phyloP scores from a whole-genome alignment of 2,329 filamentous ascomycete species.

The Aspergillus novoparasiticus region DNA sequence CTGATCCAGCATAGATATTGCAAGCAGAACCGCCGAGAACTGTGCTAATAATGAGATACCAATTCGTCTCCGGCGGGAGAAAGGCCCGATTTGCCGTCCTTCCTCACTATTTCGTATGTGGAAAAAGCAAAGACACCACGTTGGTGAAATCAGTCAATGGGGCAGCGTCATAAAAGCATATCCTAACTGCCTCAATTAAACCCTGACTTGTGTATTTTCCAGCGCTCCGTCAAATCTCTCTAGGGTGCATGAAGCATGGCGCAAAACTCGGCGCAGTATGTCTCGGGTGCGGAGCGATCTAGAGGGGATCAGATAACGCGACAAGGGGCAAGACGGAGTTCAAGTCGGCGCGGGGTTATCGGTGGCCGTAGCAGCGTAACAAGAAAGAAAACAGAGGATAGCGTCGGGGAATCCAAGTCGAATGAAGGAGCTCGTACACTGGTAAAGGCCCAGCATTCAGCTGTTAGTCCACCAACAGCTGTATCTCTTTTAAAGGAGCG shows the following conservation, averaged over 20 bases:
- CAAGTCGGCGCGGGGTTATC: slow-evolving; percentile 1
- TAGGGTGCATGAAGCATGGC: slow-evolving; percentile 30
- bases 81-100: background rate
- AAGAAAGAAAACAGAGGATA: background rate
- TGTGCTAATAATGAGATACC: background rate
- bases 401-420: background rate
- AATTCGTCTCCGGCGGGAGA: background rate
- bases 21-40: background rate
- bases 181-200: slow-evolving; percentile 17
- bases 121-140: slow-evolving; percentile 23
- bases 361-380: background rate
- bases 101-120: background rate
- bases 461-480: background rate
- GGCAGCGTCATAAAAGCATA: slow-evolving; percentile 34
- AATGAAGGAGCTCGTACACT: background rate
- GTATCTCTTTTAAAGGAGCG: slow-evolving; percentile 15
- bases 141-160: slow-evolving; percentile 26
- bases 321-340: slow-evolving; percentile 1
- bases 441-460: background rate
- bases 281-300: slow-evolving; percentile 11
- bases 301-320: slow-evolving; percentile 13
- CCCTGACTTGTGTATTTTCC: background rate
- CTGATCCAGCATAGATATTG: background rate
- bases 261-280: slow-evolving; percentile 13
- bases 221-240: slow-evolving; percentile 2